Percentiles rank a stretch among this genome's conserved stretches.
Conservation (phyloP, 257 asterid species). For the Przewalskia tangutica region DNA sequence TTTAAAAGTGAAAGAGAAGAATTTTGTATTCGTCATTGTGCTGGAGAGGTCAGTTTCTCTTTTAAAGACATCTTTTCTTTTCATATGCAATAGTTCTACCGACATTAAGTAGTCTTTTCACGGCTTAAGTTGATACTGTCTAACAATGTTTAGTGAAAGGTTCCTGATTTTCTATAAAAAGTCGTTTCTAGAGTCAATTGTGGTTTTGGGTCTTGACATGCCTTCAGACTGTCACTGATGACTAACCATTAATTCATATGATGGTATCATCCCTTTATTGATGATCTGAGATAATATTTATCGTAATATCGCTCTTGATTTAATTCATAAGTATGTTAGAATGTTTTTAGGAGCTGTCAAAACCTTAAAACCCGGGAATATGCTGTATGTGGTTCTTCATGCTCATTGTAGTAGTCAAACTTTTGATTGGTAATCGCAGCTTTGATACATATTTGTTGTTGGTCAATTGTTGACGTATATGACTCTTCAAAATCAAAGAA, state of each 20-base stretch:
- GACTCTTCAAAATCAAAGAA: too few species aligned
- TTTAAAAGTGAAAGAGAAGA: constrained; percentile 59
- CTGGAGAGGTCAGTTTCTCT: constrained; percentile 84
- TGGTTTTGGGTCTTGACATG: neutral
- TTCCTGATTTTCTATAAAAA: neutral
- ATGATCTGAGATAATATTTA: neutral
- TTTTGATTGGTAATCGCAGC: neutral
- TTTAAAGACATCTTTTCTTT: neutral
- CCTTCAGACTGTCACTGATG: neutral
- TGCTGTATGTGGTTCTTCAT: neutral
- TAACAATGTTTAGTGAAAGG: neutral
- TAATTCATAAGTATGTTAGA: neutral
- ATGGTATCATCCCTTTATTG: neutral
- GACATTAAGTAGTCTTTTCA: neutral
- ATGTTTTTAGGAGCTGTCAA: neutral
- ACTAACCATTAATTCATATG: neutral
- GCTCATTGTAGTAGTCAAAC: neutral
- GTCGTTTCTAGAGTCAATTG: neutral
- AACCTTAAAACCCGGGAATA: neutral
- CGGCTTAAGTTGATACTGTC: neutral
- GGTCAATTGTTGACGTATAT: neutral
- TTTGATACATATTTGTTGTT: neutral
- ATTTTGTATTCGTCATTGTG: constrained; percentile 60
- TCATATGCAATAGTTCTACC: neutral
- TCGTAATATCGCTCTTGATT: neutral